Evolutionary conservation across 2,329 filamentous ascomycete genomes (phyloP), one percentile per base, ranked within the genome.

Genomic region (Graphiopsis chlorocephala): DNA sequence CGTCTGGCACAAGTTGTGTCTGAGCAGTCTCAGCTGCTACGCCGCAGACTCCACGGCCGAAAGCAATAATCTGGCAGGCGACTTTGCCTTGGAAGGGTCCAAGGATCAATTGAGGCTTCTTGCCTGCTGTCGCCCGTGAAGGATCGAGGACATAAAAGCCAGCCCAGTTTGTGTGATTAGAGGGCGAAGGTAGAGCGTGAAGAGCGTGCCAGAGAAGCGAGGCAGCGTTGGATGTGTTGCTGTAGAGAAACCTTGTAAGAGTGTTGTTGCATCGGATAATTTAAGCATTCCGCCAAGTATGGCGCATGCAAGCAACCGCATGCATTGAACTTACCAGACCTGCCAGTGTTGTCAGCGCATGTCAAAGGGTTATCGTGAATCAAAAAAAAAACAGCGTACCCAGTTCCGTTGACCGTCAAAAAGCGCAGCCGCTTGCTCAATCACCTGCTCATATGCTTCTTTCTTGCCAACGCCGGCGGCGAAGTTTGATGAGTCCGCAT

Each of bases 401-500:
- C 91, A 94, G 73, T 94, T 93, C 59, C 88, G 83, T 75, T 94
- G 91, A 7, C 84, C 90, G 26, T 87, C 84, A 69, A 92, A 87
- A 1, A 95, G 80, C 1, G 87, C 86, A 67, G 85, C 83, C 0
- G 89, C 88, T 73, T 93, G 88, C 60, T 89, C 81, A 14, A 93
- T 78, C 1, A 94, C 86, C 72, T 93, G 90, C 68, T 85, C 83
- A 69, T 93, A 93, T 26, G 89, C 90, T 67, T 91, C 86, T 65
- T 86, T 81, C 77, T 93, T 94, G 61, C 83, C 86, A 66, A 92
- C 77, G 68, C 86, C 87, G 15, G 83, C 73, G 57, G 81, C 83
- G 77, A 94, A 94, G 72, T 86, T 91, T 61, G 90, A 91, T 3
- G 90, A 86, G 74, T 94, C 90, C 60, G 91, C 91, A 79, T 94